Percentiles rank a stretch among this genome's conserved stretches.
Evolutionary conservation across 139 green algal species (phyloP).

Genomic region (Chlamydomonas urium): DNA sequence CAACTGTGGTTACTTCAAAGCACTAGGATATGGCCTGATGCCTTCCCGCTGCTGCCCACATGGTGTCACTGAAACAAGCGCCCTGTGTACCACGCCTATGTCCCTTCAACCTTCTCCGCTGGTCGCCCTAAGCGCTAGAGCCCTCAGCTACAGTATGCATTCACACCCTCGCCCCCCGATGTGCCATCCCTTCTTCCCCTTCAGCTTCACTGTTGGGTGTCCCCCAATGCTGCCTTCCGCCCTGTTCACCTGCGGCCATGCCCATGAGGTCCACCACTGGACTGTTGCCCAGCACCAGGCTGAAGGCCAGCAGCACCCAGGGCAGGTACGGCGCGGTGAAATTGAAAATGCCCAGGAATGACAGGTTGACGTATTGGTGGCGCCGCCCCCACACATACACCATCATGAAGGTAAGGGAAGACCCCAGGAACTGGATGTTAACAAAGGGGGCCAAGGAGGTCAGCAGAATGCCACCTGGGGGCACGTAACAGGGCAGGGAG

Average conservation of each 20-base stretch:
- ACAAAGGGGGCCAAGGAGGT: constrained; percentile 78
- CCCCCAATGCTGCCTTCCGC: background rate
- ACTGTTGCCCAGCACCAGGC: constrained; percentile 80
- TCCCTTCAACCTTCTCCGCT: too few relatives aligned
- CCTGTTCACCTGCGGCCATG: constrained; percentile 61
- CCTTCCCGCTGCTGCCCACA: too few relatives aligned
- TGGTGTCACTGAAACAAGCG: too few relatives aligned
- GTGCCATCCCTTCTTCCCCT: too few relatives aligned
- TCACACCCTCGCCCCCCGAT: too few relatives aligned
- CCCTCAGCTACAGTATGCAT: too few relatives aligned
- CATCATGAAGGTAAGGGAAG: constrained; percentile 97
- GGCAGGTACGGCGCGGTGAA: constrained; percentile 98
- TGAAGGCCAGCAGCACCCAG: constrained; percentile 96
- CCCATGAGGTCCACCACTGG: constrained; percentile 91
- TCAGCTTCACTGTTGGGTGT: too few relatives aligned
- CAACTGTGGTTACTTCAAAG: too few relatives aligned
- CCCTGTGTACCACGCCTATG: too few relatives aligned
- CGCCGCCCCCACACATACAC: constrained; percentile 96
- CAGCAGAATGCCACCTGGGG: constrained; percentile 68
- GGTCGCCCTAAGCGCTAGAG: too few relatives aligned
- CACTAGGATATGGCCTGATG: too few relatives aligned
- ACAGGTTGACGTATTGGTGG: constrained; percentile 79
- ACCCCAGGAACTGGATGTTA: constrained; percentile 94
- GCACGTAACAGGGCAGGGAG: background rate
- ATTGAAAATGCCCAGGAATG: constrained; percentile 80